Conservation (phyloP, 345 rosid species). For the Cardamine occulta region DNA sequence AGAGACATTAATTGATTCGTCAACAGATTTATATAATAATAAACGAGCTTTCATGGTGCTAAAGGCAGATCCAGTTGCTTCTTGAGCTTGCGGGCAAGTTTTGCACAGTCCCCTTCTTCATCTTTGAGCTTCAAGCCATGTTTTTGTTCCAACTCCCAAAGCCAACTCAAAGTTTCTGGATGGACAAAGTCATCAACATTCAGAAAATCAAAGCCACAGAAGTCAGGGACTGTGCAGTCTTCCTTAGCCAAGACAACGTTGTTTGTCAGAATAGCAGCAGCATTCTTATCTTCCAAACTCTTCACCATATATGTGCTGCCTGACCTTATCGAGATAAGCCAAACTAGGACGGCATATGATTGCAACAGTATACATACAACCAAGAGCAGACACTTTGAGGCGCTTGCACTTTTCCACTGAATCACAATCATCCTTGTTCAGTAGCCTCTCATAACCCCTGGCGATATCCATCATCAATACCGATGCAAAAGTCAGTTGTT, state of each 20-base stretch:
- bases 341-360: not conserved
- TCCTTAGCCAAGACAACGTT: not conserved
- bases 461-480: not conserved
- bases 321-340: not conserved
- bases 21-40: not conserved
- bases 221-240: not conserved
- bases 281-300: constrained; percentile 5
- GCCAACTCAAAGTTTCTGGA: not conserved
- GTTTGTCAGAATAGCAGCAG: not conserved
- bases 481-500: not conserved
- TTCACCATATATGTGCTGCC: constrained; percentile 8
- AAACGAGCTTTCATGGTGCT: not conserved
- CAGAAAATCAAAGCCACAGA: not conserved
- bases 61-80: not conserved
- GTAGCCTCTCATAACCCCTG: not conserved
- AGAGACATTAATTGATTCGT: not conserved
- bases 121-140: not conserved
- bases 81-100: not conserved
- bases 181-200: not conserved
- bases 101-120: not conserved
- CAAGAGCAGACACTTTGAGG: not conserved
- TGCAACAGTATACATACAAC: not conserved
- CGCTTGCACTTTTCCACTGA: not conserved
- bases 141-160: too few relatives aligned
- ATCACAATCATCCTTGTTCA: not conserved